Base-by-base conservation (phyloP, 768 basidiomycete species). In the Kwoniella sp. region DNA sequence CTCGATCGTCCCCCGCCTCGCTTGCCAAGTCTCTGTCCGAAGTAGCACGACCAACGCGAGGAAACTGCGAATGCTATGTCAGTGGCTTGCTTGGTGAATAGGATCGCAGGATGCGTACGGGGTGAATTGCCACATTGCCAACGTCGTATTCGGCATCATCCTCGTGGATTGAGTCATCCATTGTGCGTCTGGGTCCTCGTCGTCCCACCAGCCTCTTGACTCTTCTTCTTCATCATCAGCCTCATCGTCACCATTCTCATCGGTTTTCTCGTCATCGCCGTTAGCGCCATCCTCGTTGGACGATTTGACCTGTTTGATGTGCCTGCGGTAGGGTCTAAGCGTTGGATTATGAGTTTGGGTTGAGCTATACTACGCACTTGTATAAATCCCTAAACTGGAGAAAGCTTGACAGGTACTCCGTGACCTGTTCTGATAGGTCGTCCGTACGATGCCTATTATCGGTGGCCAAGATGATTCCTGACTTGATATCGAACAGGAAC, bases 391-490 rank as follows among this genome's bases (percentile, higher is more conserved):
- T 84, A 59, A 95, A 90, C 1, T 88, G 83, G 60, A 84, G 86
- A 48, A 93, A 79, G 79, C 88, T 89, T 50, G 83, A 83, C 20
- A 96, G 78, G 66, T 90, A 96, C 65, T 96, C 90, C 0, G 88
- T 91, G 3, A 84, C 84, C 51, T 84, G 81, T 69, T 96, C 91
- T 23, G 93, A 87, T 4, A 91, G 89, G 0, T 88, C 89, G 26
- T 63, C 64, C 34, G 63, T 69, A 14, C 62, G 45, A 44, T 62
- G 61, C 29, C 64, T 10, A 15, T 85, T 84, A 65, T 98, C 93
- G 10, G 91, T 91, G 10, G 91, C 91, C n/a, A 96, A 80, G 67
- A 92, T 91, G 23, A 95, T 77, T 42, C 88, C 80, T 20, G 89
- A 89, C 3, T 79, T 79, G 15, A 82, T 84, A 67, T 98, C 92